Base-by-base conservation (phyloP, 768 basidiomycete species). In the Basidioascus undulatus region DNA sequence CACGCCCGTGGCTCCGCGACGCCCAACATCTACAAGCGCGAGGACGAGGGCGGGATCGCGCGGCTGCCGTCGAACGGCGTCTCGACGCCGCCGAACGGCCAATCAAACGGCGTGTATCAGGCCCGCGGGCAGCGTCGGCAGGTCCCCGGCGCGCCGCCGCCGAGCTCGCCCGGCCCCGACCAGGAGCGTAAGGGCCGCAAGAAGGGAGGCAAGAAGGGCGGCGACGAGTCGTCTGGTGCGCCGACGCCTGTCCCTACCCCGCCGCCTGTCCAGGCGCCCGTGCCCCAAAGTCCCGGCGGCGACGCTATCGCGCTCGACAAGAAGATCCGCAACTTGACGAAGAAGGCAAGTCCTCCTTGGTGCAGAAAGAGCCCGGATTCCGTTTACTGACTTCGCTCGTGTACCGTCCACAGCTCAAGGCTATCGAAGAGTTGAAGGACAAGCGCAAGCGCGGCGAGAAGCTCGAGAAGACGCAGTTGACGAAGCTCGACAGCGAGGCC, bases 401-500 rank as follows among this genome's bases (percentile, higher is more conserved):
- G 4, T 35, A 13, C 20, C 41, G 28, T 9, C n/a, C 42, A 28
- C 49, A 92, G 86, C 66, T 98, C 49, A 94, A 92, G 57, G 89
- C 89, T n/a, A 96, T 98, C 49, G 84, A 94, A 18, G 87, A 96
- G 53, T 71, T 98, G 37, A 96, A 94, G 63, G 81, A 80, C 49
- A 84, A 86, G 62, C 69, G 71, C 21, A 76, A 70, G 53, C 70
- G 78, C 27, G 89, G 92, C 1, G 87, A 96, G 57, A 70, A 76
- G 41, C 66, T 98, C 24, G 89, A 98, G 58, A 75, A 74, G 42
- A 98, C 89, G 15, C 89, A 98, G 59, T 62, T 89, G 50, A 80
- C 78, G 70, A 98, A 98, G 70, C 89, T 96, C 52, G 86, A 92
- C 32, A 74, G 75, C 8, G 87, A 94, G 59, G 67, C 55, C 8